These are phyloP conservation scores for Discostella pseudostelligera DNA, from an alignment of 108 stramenopile species.

Conservation along the genomic window DNA sequence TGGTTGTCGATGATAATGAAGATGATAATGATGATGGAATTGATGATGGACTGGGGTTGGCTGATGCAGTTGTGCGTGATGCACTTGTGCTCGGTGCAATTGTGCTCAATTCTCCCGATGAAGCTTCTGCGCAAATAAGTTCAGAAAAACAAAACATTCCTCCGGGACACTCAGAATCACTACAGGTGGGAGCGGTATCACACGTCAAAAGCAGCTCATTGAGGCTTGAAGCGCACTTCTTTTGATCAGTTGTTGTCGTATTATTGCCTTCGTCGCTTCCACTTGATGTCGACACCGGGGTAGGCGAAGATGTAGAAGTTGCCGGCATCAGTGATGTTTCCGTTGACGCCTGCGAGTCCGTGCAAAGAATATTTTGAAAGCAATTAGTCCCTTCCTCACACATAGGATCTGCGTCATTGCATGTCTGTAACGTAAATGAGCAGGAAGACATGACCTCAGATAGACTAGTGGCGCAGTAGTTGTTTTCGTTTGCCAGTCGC, in stretches of 20 bases:
- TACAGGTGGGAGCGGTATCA: slow-evolving; percentile 8
- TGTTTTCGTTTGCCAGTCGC: slow-evolving; percentile 29
- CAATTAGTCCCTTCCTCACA: slow-evolving; percentile 28
- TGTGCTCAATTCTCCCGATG: not conserved
- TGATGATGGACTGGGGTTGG: not conserved
- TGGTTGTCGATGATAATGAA: not conserved
- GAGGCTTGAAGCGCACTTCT: slow-evolving; percentile 5
- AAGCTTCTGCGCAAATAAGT: not conserved
- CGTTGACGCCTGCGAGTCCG: slow-evolving; percentile 3
- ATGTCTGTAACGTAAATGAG: slow-evolving; percentile 39
- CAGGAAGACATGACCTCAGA: slow-evolving; percentile 24
- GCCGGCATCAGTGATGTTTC: not conserved
- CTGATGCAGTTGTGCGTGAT: no score
- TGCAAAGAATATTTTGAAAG: slow-evolving; percentile 33
- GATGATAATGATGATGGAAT: slow-evolving; percentile 7
- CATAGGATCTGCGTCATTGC: slow-evolving; percentile 30
- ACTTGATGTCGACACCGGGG: not conserved
- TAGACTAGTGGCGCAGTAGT: slow-evolving; percentile 27
- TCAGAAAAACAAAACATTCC: slow-evolving; percentile 4
- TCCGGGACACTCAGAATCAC: slow-evolving; percentile 6
- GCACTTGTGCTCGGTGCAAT: no score
- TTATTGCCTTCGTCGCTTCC: not conserved
- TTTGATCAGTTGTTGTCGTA: not conserved
- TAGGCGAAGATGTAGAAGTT: not conserved
- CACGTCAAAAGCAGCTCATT: slow-evolving; percentile 1